Conservation (phyloP, 2,329 filamentous ascomycete species). For the Nectriaceae sp. region DNA sequence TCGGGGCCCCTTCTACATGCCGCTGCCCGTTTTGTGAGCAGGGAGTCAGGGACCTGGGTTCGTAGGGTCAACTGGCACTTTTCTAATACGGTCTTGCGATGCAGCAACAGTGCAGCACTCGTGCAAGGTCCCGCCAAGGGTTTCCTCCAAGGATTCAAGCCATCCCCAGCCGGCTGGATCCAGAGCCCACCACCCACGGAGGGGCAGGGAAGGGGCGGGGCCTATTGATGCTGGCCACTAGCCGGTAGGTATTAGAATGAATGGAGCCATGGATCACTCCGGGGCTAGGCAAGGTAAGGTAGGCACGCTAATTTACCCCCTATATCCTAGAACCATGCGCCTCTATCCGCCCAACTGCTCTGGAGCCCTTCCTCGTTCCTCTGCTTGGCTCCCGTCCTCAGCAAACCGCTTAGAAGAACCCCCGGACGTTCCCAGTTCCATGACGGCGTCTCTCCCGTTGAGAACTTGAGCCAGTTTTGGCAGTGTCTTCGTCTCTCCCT, state of each 20-base stretch:
- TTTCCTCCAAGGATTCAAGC: background rate
- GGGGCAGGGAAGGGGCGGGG: background rate
- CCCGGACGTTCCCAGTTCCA: background rate
- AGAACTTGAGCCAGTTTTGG: no score
- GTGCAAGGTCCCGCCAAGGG: background rate
- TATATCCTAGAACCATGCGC: background rate
- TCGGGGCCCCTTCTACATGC: background rate
- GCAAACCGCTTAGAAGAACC: background rate
- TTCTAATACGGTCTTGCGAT: background rate
- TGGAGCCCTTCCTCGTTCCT: background rate
- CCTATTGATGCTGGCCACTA: no score
- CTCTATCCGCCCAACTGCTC: background rate
- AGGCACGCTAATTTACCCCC: background rate
- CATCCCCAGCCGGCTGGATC: background rate
- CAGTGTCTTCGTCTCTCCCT: background rate
- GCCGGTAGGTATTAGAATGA: no score
- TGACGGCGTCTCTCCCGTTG: no score
- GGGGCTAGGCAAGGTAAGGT: background rate
- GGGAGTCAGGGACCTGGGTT: background rate
- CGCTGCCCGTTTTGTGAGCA: background rate
- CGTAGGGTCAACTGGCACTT: background rate
- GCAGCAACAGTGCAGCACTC: no score
- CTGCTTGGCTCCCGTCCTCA: background rate
- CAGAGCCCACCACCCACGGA: background rate
- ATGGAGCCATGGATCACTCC: background rate